A percentile compares a stretch with the other conserved stretches of the same genome.
Evolutionary conservation across 176 grass and related monocot species (phyloP).

Genomic region (Guadua angustifolia): DNA sequence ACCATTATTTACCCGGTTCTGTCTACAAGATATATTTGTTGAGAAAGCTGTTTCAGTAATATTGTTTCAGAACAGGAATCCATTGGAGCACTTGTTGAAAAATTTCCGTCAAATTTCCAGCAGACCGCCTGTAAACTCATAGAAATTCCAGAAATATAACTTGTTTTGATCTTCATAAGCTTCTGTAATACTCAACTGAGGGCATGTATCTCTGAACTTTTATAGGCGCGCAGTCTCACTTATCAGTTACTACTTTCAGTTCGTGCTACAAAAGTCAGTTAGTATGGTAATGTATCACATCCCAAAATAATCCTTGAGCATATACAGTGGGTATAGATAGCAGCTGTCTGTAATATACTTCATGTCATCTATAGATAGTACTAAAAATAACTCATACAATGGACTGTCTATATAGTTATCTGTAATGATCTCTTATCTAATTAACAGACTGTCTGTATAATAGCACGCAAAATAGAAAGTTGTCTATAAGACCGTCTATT

Average conservation of each 20-base stretch:
- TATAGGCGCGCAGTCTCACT: not conserved
- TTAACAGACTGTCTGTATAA: no score
- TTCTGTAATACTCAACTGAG: not conserved
- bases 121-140: not conserved
- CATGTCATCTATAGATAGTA: no score
- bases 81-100: not conserved
- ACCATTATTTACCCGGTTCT: not conserved
- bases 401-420: no score
- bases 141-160: not conserved
- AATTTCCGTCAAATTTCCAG: not conserved
- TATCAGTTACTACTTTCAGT: not conserved
- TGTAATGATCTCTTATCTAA: no score
- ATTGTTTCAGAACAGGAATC: not conserved
- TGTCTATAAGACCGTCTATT: no score
- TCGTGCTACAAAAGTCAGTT: not conserved
- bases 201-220: not conserved
- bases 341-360: no score
- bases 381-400: no score
- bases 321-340: no score
- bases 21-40: not conserved
- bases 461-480: no score
- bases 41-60: not conserved
- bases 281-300: constrained; percentile 7
- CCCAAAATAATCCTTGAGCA: constrained; percentile 7
- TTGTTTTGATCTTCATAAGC: not conserved